These are phyloP conservation scores for Aspergillus sp. DNA, from an alignment of 2,329 filamentous ascomycete genomes.

Conservation along the genomic window DNA sequence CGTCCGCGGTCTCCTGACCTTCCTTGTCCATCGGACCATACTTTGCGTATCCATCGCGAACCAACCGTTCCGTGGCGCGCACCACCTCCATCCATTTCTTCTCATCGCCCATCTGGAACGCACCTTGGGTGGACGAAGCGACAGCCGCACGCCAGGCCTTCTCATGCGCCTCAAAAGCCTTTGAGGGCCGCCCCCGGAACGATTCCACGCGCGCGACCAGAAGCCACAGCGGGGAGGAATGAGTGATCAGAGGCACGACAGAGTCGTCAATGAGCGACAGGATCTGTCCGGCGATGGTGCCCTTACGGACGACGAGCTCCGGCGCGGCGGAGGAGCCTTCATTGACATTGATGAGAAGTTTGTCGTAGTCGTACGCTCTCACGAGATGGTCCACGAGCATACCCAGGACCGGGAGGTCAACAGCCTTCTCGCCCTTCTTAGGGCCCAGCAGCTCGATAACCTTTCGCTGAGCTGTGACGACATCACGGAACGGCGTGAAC, in stretches of 20 bases:
- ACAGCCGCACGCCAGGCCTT: slow-evolving; percentile 77
- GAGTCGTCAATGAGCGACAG: slow-evolving; percentile 70
- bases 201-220: slow-evolving; percentile 68
- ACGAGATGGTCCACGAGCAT: slow-evolving; percentile 71
- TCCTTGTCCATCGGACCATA: slow-evolving; percentile 62
- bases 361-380: slow-evolving; percentile 41
- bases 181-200: slow-evolving; percentile 68
- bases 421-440: slow-evolving; percentile 67
- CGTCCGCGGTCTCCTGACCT: slow-evolving; percentile 48
- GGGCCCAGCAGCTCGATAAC: slow-evolving; percentile 70
- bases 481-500: slow-evolving; percentile 62
- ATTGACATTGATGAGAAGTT: slow-evolving; percentile 32
- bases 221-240: slow-evolving; percentile 72
- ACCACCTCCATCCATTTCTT: slow-evolving; percentile 71
- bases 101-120: slow-evolving; percentile 54
- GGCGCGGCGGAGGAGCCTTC: slow-evolving; percentile 25
- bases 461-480: slow-evolving; percentile 70
- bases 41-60: slow-evolving; percentile 73
- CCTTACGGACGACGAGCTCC: slow-evolving; percentile 48
- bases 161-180: slow-evolving; percentile 79
- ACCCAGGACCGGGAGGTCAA: slow-evolving; percentile 72
- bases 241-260: slow-evolving; percentile 80
- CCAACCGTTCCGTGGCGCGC: slow-evolving; percentile 73
- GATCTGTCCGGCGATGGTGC: slow-evolving; percentile 51
- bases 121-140: slow-evolving; percentile 46